Conservation (phyloP, 495 filamentous ascomycete species). For the Talaromyces ruber region DNA sequence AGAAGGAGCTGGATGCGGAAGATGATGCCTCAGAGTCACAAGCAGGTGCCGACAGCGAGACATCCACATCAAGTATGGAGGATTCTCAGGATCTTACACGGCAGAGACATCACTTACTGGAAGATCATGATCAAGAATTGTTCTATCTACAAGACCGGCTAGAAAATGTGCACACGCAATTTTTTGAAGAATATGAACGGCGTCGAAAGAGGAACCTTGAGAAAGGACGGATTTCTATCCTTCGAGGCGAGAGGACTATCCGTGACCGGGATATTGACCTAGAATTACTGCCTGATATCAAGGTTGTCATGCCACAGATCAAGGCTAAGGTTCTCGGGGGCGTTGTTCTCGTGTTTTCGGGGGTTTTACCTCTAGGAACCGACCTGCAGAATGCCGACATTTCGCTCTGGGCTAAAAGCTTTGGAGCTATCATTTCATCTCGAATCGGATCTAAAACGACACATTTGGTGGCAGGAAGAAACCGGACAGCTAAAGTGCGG, state of each 20-base stretch:
- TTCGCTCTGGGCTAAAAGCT: constrained; percentile 71
- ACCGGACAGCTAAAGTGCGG: constrained; percentile 82
- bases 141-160: constrained; percentile 64
- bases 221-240: constrained; percentile 47
- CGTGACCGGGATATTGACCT: constrained; percentile 51
- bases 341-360: constrained; percentile 74
- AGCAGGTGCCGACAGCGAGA: constrained; percentile 38
- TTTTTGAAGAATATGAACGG: constrained; percentile 73
- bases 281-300: constrained; percentile 74
- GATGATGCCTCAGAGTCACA: constrained; percentile 52
- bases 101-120: constrained; percentile 68
- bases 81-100: constrained; percentile 33
- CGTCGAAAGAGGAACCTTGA: constrained; percentile 39
- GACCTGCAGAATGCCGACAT: constrained; percentile 74
- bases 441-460: constrained; percentile 51
- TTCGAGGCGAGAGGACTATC: constrained; percentile 43
- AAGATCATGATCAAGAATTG: constrained; percentile 79
- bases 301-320: constrained; percentile 66
- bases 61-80: constrained; percentile 29
- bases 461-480: constrained; percentile 62
- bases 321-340: constrained; percentile 64
- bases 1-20: constrained; percentile 79
- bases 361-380: constrained; percentile 73
- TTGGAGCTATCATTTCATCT: constrained; percentile 66
- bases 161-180: constrained; percentile 62